Percentiles rank a stretch among this genome's conserved stretches.
Conservation (phyloP, 768 basidiomycete species). For the Naganishia vaughanmartiniae region DNA sequence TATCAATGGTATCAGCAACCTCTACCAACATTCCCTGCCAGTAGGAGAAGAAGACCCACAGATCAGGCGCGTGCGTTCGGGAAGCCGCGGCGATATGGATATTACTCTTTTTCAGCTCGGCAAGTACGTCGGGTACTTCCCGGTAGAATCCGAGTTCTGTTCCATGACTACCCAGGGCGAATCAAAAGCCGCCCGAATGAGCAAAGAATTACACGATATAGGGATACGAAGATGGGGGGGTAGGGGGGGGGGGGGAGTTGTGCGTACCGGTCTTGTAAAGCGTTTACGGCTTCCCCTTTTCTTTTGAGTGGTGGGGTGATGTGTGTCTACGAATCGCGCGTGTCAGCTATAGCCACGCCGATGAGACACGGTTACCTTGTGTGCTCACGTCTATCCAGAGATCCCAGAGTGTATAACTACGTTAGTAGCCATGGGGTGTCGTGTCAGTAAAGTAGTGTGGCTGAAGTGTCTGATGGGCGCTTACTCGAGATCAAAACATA, state of each 20-base stretch:
- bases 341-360: constrained; percentile 54
- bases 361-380: no score
- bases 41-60: constrained; percentile 58
- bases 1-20: constrained; percentile 25
- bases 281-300: constrained; percentile 49
- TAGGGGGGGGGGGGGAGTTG: neutral
- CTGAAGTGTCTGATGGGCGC: neutral
- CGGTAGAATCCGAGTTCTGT: constrained; percentile 67
- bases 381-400: constrained; percentile 74
- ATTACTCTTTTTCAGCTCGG: constrained; percentile 54
- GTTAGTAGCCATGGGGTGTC: neutral
- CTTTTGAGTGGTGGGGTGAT: constrained; percentile 52
- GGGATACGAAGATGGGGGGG: no score
- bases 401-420: constrained; percentile 69
- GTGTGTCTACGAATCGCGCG: constrained; percentile 39
- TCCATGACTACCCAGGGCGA: constrained; percentile 55
- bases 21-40: neutral
- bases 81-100: constrained; percentile 71
- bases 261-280: constrained; percentile 47
- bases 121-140: constrained; percentile 72
- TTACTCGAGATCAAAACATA: constrained; percentile 18
- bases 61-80: constrained; percentile 64
- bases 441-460: no score
- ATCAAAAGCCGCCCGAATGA: neutral
- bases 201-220: no score